These are phyloP conservation scores for Cladosporium sp. DNA, from an alignment of 2,329 filamentous ascomycete species.

Conservation along the genomic window DNA sequence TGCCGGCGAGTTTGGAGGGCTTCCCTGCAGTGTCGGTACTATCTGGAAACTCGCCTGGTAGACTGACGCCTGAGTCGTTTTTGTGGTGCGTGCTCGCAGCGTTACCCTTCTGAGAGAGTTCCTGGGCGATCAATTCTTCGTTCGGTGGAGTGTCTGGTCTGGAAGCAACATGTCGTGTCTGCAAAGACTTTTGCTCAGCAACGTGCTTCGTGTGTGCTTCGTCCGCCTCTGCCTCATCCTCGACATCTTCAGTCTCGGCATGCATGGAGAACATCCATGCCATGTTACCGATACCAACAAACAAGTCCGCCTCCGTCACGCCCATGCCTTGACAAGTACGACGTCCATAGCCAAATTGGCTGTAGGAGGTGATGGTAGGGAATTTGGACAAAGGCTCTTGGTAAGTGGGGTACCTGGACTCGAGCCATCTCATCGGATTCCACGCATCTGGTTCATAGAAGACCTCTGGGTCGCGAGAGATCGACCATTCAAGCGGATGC, in stretches of 20 bases:
- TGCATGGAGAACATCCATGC: constrained; percentile 44
- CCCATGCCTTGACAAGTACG: constrained; percentile 26
- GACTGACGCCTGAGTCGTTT: constrained; percentile 19
- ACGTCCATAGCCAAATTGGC: constrained; percentile 26
- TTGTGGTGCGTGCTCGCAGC: neutral
- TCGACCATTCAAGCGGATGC: constrained; percentile 25
- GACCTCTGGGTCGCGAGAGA: constrained; percentile 20
- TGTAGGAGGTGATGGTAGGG: constrained; percentile 24
- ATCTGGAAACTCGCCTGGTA: constrained; percentile 1
- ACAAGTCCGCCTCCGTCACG: constrained; percentile 29
- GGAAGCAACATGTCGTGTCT: neutral
- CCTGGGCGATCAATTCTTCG: constrained; percentile 4
- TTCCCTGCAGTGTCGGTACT: neutral
- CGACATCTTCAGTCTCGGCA: constrained; percentile 17
- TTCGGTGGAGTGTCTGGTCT: constrained; percentile 2
- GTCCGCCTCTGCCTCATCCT: neutral
- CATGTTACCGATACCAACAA: constrained; percentile 38
- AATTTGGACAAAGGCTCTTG: constrained; percentile 23
- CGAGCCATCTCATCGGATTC: constrained; percentile 23
- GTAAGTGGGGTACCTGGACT: constrained; percentile 23
- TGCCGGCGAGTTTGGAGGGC: constrained; percentile 1
- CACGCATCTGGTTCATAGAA: constrained; percentile 22
- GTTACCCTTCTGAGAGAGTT: neutral
- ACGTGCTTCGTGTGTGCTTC: neutral
- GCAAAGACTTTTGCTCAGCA: constrained; percentile 3